Percentiles rank a stretch among this genome's conserved stretches.
These are phyloP conservation scores for Globisporangium radiosum DNA, from an alignment of 352 stramenopile genomes.

Conservation along the genomic window DNA sequence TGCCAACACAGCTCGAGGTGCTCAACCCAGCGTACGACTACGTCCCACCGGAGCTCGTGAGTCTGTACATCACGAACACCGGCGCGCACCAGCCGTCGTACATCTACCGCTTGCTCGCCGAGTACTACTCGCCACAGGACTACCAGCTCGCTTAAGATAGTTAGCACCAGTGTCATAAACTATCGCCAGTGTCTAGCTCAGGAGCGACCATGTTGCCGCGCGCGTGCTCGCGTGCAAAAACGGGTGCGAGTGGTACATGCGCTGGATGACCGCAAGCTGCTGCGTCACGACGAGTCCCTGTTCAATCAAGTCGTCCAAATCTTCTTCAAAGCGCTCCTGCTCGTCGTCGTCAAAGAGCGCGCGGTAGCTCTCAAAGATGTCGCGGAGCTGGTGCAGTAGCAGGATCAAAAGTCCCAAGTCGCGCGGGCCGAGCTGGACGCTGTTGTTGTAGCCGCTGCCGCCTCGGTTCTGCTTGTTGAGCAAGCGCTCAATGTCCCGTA, in stretches of 20 bases:
- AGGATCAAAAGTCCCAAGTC: conserved; percentile 73
- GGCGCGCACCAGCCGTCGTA: conserved; percentile 97
- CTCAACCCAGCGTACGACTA: conserved; percentile 98
- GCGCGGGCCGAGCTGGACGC: conserved; percentile 43
- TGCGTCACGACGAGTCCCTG: conserved; percentile 70
- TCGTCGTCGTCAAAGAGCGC: conserved; percentile 71
- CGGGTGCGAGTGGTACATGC: conserved; percentile 82
- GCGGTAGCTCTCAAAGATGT: conserved; percentile 69
- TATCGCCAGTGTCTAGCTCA: conserved; percentile 6
- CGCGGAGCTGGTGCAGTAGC: conserved; percentile 66
- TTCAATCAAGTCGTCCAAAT: conserved; percentile 74
- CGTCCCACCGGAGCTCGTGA: conserved; percentile 95
- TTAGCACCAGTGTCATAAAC: background rate
- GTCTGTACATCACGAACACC: conserved; percentile 97
- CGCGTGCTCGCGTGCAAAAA: conserved; percentile 57
- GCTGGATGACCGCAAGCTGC: conserved; percentile 81
- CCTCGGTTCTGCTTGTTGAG: conserved; percentile 77
- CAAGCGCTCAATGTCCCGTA: conserved; percentile 78
- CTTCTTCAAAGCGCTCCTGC: conserved; percentile 77
- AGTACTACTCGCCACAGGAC: conserved; percentile 98
- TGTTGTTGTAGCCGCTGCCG: conserved; percentile 10
- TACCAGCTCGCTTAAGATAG: conserved; percentile 73
- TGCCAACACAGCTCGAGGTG: conserved; percentile 80
- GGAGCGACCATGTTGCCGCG: conserved; percentile 39
- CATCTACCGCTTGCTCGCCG: conserved; percentile 96